These are phyloP conservation scores for Phoma sp. DNA, from an alignment of 2,329 filamentous ascomycete species.

Conservation along the genomic window DNA sequence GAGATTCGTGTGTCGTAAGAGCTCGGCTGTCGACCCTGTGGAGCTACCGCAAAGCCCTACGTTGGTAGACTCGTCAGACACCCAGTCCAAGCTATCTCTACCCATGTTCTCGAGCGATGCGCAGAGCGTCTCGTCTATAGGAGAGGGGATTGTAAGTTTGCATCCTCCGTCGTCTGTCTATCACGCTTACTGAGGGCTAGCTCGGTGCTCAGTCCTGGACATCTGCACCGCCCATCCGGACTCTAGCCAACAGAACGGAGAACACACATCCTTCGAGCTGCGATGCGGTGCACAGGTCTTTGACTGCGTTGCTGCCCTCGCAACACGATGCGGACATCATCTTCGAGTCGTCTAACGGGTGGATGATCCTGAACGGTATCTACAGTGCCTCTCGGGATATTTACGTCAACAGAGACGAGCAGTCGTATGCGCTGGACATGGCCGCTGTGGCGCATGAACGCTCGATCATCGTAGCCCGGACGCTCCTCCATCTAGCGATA, in stretches of 20 bases:
- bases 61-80: constrained; percentile 29
- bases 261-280: constrained; percentile 2
- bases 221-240: constrained; percentile 37
- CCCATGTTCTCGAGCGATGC: constrained; percentile 30
- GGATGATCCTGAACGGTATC: constrained; percentile 40
- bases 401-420: constrained; percentile 38
- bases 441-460: constrained; percentile 35
- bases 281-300: constrained; percentile 30
- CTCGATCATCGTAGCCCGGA: constrained; percentile 42
- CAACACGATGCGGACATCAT: constrained; percentile 47
- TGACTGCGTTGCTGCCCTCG: constrained; percentile 41
- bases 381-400: constrained; percentile 41
- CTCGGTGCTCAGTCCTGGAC: constrained; percentile 41
- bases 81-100: constrained; percentile 25
- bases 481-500: constrained; percentile 43
- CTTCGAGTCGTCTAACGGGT: constrained; percentile 46
- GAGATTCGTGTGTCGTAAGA: constrained; percentile 44
- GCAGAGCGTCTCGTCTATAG: constrained; percentile 38
- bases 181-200: constrained; percentile 24
- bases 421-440: constrained; percentile 45
- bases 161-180: background rate
- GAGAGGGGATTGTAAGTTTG: constrained; percentile 39
- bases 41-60: constrained; percentile 29
- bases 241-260: constrained; percentile 28
- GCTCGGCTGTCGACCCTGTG: constrained; percentile 14